Percentiles rank a stretch among this genome's conserved stretches.
phyloP scores from a whole-genome alignment of 2,329 filamentous ascomycete genomes.

The Pestalotiopsis sp. region DNA sequence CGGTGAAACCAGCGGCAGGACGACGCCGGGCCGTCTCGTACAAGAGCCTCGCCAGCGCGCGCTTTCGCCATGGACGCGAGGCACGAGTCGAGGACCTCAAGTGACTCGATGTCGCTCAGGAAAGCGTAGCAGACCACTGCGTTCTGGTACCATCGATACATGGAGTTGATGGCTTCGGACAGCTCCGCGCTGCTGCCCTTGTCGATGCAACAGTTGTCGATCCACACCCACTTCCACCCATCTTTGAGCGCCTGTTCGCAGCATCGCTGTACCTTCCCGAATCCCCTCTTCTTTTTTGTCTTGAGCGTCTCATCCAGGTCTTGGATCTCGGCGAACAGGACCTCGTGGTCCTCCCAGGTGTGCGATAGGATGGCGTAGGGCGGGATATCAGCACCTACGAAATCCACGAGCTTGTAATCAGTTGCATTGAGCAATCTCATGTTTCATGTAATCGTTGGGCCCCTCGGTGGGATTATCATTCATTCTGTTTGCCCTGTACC shows the following conservation, averaged over 20 bases:
- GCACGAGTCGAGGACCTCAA: no score
- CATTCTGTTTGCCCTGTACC: not conserved
- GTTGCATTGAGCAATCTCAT: constrained; percentile 8
- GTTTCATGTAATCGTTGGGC: not conserved
- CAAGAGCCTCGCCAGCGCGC: not conserved
- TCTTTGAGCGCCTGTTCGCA: not conserved
- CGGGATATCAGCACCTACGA: constrained; percentile 3
- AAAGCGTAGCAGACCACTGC: constrained; percentile 17
- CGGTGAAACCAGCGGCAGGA: constrained; percentile 1
- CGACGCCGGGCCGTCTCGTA: not conserved
- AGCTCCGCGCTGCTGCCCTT: constrained; percentile 8
- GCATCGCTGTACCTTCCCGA: not conserved
- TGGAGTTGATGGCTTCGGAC: constrained; percentile 9
- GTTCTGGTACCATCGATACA: not conserved
- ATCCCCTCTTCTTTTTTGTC: not conserved
- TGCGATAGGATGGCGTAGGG: constrained; percentile 12
- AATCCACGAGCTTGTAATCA: not conserved
- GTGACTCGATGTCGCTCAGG: constrained; percentile 3
- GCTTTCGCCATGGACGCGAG: not conserved
- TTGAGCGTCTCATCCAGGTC: not conserved
- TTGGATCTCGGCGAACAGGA: not conserved
- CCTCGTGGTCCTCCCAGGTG: constrained; percentile 12
- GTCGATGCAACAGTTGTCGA: constrained; percentile 12
- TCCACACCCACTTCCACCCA: constrained; percentile 5
- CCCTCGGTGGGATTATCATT: not conserved